phyloP scores from a whole-genome alignment of 805 yeast species.

The Cyberlindnera mrakii region DNA sequence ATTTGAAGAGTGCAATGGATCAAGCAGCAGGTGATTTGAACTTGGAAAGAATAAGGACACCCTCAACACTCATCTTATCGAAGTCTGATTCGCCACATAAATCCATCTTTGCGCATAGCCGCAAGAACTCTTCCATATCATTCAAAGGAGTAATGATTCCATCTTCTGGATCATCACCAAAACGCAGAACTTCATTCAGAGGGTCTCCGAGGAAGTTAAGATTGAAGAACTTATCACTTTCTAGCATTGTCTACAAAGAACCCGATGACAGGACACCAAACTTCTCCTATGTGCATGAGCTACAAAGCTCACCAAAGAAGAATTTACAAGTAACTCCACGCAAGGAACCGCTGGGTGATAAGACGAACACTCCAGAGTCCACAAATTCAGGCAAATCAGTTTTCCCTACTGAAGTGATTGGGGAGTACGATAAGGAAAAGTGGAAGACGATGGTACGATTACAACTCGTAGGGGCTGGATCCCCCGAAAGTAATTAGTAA shows the following conservation, averaged over 20 bases:
- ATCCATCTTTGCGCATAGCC: slow-evolving; percentile 19
- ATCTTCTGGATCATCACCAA: slow-evolving; percentile 1
- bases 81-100: slow-evolving; percentile 21
- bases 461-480: slow-evolving; percentile 12
- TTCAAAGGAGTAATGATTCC: slow-evolving; percentile 6
- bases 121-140: slow-evolving; percentile 15
- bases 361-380: slow-evolving; percentile 26
- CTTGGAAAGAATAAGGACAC: slow-evolving; percentile 8
- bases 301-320: slow-evolving; percentile 19
- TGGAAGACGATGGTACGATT: slow-evolving; percentile 49
- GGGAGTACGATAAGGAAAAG: slow-evolving; percentile 61
- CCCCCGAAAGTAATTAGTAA: neutral
- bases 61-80: slow-evolving; percentile 1
- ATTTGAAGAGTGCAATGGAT: slow-evolving; percentile 14
- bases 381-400: slow-evolving; percentile 32
- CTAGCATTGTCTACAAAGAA: slow-evolving; percentile 21
- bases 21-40: slow-evolving; percentile 16
- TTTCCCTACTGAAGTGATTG: slow-evolving; percentile 53
- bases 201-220: slow-evolving; percentile 10
- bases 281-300: slow-evolving; percentile 21
- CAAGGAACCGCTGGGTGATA: slow-evolving; percentile 21
- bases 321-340: slow-evolving; percentile 10
- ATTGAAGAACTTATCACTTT: slow-evolving; percentile 21
- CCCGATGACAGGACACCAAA: slow-evolving; percentile 10
- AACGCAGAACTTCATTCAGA: neutral